A percentile compares a stretch with the other conserved stretches of the same genome.
These are phyloP conservation scores for Mycena venus DNA, from an alignment of 768 basidiomycete species.

Conservation along the genomic window DNA sequence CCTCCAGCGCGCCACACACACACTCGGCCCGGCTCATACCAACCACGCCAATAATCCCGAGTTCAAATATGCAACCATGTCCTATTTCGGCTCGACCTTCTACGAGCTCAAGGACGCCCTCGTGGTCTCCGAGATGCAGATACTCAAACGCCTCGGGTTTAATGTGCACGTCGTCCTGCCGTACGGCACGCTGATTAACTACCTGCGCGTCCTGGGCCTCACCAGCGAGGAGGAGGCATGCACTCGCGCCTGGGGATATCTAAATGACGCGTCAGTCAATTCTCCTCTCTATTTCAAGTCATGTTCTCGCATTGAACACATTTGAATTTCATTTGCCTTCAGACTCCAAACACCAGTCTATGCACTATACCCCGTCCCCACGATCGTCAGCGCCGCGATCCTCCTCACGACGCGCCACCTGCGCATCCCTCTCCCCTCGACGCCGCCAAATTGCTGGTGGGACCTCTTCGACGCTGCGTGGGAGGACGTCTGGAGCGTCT, in stretches of 20 bases:
- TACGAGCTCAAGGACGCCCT: conserved; percentile 96
- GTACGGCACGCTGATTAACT: conserved; percentile 95
- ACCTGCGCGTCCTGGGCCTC: conserved; percentile 91
- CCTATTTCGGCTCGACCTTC: conserved; percentile 89
- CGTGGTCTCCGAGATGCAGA: conserved; percentile 97
- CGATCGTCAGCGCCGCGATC: conserved; percentile 92
- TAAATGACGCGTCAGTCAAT: conserved; percentile 91
- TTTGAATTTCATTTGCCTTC: background rate
- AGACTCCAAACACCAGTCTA: conserved; percentile 96
- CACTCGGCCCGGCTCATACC: conserved; percentile 52
- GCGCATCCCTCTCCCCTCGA: conserved; percentile 80
- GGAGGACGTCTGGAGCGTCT: conserved; percentile 90
- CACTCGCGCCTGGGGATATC: conserved; percentile 90
- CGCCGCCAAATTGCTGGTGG: conserved; percentile 88
- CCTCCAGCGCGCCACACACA: conserved; percentile 78
- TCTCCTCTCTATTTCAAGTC: background rate
- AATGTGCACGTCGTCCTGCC: conserved; percentile 94
- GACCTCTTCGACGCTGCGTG: conserved; percentile 92
- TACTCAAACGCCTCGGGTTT: conserved; percentile 95
- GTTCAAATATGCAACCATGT: conserved; percentile 87
- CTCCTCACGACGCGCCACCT: conserved; percentile 82
- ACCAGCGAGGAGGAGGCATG: conserved; percentile 78
- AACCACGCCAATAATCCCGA: conserved; percentile 45
- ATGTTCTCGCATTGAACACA: no score
- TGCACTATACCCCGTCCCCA: conserved; percentile 88